Evolutionary conservation across 2,329 filamentous ascomycete genomes (phyloP), one percentile per base, ranked within the genome.

Genomic region (Lachnellula arida): DNA sequence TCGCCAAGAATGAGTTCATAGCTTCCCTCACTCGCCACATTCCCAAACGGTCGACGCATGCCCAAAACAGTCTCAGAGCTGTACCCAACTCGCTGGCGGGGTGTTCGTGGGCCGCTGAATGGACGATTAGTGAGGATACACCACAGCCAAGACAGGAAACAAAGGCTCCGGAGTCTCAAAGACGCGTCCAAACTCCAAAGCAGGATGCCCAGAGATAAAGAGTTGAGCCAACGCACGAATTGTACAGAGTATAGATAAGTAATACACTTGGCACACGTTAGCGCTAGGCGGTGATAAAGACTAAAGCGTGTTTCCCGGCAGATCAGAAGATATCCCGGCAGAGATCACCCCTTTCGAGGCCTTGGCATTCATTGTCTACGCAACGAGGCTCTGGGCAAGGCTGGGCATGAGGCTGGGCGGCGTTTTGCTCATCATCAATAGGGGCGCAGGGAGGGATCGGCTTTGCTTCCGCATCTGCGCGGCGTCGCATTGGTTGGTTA

Each of bases 161-260:
- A 57, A 60, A 61, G 55, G 32, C n/a, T 43, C 28, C 56, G 51
- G 51, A 61, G 60, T 57, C 55, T 52, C 57, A 56, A 42, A 22
- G 44, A 22, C 12, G 22, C 23, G 42, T 32, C 49, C 14, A 34
- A 58, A 54, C 37, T 32, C 47, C 14, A 34, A 58, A 54, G 43
- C n/a, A 54, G 51, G 28, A 54, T 43, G 57, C 59, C 61, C 51
- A 60, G 57, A 54, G 56, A 58, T 54, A 60, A 63, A 52, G 46
- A 46, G 23, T 46, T 53, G 49, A 32, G 28, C 28, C 28, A 32
- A 32, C 28, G 35, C 34, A 57, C 25, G 49, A 54, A 22, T 43
- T 46, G 46, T 32, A 53, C 35, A 32, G 39, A 51, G 19, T 19
- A 19, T 19, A 19, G 19, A 19, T 19, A 19, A 19, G 19, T 19